Evolutionary conservation across 148 eudicot species (phyloP), one percentile per base, ranked within the genome.

Genomic region (Bassia scoparia): DNA sequence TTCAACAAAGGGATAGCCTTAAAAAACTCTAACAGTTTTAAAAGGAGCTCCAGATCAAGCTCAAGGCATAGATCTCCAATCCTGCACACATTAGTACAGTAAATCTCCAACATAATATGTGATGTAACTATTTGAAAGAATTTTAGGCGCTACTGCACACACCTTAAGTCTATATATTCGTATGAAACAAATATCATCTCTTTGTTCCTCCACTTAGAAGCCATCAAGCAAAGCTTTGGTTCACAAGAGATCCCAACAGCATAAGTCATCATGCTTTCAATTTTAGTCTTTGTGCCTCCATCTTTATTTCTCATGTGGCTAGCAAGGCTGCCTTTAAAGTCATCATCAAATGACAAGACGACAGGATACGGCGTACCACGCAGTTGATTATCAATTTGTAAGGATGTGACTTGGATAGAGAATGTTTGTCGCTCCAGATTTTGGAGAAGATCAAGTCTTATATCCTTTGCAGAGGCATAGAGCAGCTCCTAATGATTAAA

Each of bases 371-470:
- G 93, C 15, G 96, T 90, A 69, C 80, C 83, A 55, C 73, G 85
- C 69, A 92, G 79, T 84, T 91, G 97, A 81, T 95, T 95, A 79
- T 95, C 99, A 80, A 95, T 87, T 82, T 92, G 97, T 78, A 95
- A 84, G 56, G 86, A 87, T 58, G 76, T 82, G 16, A 92, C 85
- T 71, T 90, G 88, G 54, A 89, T 78, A 58, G 84, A 86, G 70
- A 95, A 83, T 71, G 73, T 85, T 75, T 95, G 96, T 43, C 85
- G 90, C 78, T 90, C 92, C 77, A 86, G 59, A 81, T 86, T 90
- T 82, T 91, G 96, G 56, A 77, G 81, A 61, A 87, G 80, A 76
- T 86, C 90, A 71, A 92, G 71, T 66, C 78, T 78, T 17, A 83
- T 79, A 58, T 86, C 88, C 83, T 81, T 87, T 35, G 90, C 94